Percentiles rank a stretch among this genome's conserved stretches.
Evolutionary conservation across 2,329 filamentous ascomycete species (phyloP).

Genomic region (Calonectria multiphialidica): DNA sequence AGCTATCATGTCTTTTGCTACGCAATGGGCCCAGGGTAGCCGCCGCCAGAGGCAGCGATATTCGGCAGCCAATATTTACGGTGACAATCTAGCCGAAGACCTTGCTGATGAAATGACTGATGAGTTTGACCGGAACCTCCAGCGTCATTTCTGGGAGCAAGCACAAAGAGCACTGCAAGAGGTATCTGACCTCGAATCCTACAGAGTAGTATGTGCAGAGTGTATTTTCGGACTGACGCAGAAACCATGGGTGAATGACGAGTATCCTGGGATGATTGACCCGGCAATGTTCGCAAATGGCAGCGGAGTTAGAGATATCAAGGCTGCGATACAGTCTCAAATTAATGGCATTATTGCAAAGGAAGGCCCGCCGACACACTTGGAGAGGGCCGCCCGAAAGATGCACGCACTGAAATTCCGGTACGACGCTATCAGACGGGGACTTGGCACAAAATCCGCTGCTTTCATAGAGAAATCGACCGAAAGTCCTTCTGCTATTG

Average conservation of each 20-base stretch:
- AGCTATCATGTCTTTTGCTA: conserved; percentile 42
- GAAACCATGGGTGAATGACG: conserved; percentile 40
- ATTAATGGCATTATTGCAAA: conserved; percentile 36
- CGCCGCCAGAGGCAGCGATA: conserved; percentile 42
- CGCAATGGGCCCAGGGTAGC: conserved; percentile 42
- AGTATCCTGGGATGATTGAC: conserved; percentile 14
- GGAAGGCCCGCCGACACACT: conserved; percentile 35
- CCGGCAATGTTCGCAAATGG: conserved; percentile 17
- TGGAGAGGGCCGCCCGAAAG: conserved; percentile 41
- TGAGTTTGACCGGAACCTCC: conserved; percentile 52
- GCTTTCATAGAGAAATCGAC: background rate
- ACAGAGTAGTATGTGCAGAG: conserved; percentile 52
- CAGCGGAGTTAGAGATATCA: background rate
- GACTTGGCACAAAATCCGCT: conserved; percentile 14
- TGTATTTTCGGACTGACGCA: conserved; percentile 54
- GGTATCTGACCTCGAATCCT: conserved; percentile 50
- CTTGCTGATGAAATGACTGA: conserved; percentile 40
- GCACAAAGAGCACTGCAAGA: conserved; percentile 50
- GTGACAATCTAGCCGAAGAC: conserved; percentile 30
- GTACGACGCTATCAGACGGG: conserved; percentile 33
- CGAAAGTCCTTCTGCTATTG: conserved; percentile 19
- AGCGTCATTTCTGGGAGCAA: conserved; percentile 51
- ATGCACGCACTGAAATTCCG: conserved; percentile 43
- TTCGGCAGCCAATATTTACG: background rate
- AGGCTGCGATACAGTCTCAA: conserved; percentile 20